Conservation (phyloP, 163 green algal species). For the Coccomyxa subellipsoidea region DNA sequence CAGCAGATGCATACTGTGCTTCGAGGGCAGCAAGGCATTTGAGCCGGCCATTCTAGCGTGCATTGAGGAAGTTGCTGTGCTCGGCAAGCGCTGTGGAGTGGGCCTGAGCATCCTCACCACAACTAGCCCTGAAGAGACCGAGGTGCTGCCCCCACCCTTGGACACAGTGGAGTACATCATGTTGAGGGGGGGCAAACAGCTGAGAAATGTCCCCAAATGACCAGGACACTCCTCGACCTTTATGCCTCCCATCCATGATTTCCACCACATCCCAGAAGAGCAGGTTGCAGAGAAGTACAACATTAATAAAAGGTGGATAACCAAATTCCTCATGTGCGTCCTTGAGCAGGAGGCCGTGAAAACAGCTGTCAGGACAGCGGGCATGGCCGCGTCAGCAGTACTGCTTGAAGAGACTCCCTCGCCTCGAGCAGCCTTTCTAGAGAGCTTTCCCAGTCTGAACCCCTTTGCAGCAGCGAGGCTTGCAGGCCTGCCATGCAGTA, state of each 20-base stretch:
- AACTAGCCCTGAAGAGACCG: not conserved
- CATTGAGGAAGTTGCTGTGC: not conserved
- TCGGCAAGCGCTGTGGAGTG: not conserved
- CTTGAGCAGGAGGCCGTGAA: not conserved
- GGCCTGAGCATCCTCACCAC: not conserved
- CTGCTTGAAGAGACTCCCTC: not conserved
- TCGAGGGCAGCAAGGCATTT: conserved; percentile 6
- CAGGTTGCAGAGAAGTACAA: too few relatives aligned
- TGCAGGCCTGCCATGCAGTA: not conserved
- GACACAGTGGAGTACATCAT: too few relatives aligned
- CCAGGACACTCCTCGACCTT: too few relatives aligned
- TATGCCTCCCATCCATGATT: too few relatives aligned
- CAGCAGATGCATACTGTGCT: not conserved
- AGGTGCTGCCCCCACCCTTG: too few relatives aligned
- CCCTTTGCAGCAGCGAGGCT: not conserved
- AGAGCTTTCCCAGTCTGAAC: not conserved
- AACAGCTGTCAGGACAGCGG: not conserved
- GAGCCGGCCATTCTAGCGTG: not conserved
- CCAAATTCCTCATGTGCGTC: not conserved
- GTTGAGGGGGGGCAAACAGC: too few relatives aligned
- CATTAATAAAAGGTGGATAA: too few relatives aligned
- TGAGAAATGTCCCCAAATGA: too few relatives aligned
- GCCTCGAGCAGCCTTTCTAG: not conserved
- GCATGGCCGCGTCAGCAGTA: not conserved
- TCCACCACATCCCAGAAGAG: too few relatives aligned